Conservation (phyloP, 371 early-diverging fungal genomes). For the Mortierella sp. region DNA sequence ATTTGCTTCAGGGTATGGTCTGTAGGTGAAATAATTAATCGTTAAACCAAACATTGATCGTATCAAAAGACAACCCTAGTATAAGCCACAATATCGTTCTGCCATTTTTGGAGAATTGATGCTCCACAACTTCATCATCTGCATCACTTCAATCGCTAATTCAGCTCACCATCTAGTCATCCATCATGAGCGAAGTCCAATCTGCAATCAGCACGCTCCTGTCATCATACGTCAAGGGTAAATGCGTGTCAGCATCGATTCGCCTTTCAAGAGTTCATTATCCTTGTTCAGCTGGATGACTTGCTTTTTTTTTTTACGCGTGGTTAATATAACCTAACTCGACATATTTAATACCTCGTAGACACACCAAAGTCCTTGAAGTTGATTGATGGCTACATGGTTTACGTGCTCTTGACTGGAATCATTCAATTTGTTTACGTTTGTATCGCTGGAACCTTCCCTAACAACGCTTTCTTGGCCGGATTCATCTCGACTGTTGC, state of each 20-base stretch:
- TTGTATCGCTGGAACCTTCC: constrained; percentile 87
- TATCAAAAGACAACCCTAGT: not conserved
- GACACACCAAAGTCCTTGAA: constrained; percentile 85
- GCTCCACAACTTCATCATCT: constrained; percentile 1
- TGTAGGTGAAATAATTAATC: constrained; percentile 2
- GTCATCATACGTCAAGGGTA: constrained; percentile 48
- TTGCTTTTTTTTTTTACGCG: not conserved
- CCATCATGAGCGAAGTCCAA: constrained; percentile 41
- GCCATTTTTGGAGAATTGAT: not conserved
- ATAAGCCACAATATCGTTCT: constrained; percentile 7
- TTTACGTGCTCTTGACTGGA: constrained; percentile 87
- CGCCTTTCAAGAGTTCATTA: not conserved
- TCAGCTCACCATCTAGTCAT: constrained; percentile 2
- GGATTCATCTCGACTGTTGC: constrained; percentile 95
- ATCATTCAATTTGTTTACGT: constrained; percentile 91
- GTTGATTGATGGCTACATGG: constrained; percentile 93
- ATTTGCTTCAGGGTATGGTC: constrained; percentile 1
- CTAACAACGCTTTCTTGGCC: constrained; percentile 97
- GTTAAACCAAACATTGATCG: constrained; percentile 12
- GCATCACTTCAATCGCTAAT: constrained; percentile 4
- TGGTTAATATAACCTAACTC: not conserved
- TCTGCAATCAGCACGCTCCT: constrained; percentile 32
- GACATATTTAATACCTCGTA: constrained; percentile 58
- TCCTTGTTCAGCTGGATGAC: not conserved
- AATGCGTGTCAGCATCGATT: not conserved